Base-by-base conservation (phyloP, 352 stramenopile genomes). In the Phytophthora nicotianae region DNA sequence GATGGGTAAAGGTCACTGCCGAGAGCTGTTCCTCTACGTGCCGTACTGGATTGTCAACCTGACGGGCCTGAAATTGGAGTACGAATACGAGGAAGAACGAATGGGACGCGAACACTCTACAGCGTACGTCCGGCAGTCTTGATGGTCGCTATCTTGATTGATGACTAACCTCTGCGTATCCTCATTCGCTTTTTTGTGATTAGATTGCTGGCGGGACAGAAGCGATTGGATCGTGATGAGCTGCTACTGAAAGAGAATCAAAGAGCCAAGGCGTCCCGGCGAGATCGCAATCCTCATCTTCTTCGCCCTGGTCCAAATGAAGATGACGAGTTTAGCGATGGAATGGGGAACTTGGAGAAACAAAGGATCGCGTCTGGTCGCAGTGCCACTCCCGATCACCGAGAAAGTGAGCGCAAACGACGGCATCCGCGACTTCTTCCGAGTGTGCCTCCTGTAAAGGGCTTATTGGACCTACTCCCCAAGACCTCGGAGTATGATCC, bases 11-110 rank as follows among this genome's bases (percentile, higher is more conserved):
- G 81, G 82, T 5, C 66, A 73, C 7, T 91, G 81, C 23, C 77
- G 75, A 9, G 86, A 95, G 49, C 62, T 96, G 37, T 84, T 89
- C 14, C 59, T 96, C n/a, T 95, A 87, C 52, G 84, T 94, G 10
- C 88, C 88, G 13, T 96, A 95, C 65, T 96, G 88, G 88, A 91
- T 96, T 48, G 83, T 96, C 21, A 96, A 96, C 52, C 65, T 94
- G 47, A 95, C 86, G 11, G 84, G 84, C 0, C 61, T 96, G 8
- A 86, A 91, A 64, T 71, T 96, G 11, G 88, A 96, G 48, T 95
- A 89, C 57, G 81, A 91, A 69, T 89, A 87, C 42, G 88, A 95
- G 29, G 74, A 90, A 55, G 84, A 91, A n/a, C 73, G 74, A 50
- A 83, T 83, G 27, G 75, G 72, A 6, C 67, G 78, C 26, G 88